Conservation (phyloP, 352 stramenopile species). For the Phytophthora boehmeriae region DNA sequence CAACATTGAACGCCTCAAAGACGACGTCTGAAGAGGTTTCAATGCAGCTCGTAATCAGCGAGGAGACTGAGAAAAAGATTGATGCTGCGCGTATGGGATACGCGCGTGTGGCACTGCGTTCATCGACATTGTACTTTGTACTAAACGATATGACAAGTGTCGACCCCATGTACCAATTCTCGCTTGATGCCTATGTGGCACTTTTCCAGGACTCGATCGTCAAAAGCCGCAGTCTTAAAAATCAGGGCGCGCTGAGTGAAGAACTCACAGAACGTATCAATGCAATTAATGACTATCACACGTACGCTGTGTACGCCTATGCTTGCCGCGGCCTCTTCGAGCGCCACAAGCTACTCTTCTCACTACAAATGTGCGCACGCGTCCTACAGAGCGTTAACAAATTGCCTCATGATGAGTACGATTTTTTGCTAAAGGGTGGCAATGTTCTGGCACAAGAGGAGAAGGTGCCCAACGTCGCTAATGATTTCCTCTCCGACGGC, state of each 20-base stretch:
- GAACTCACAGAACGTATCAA: constrained; percentile 89
- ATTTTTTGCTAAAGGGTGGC: constrained; percentile 94
- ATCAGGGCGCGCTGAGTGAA: constrained; percentile 78
- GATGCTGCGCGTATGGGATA: constrained; percentile 94
- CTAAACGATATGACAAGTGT: constrained; percentile 95
- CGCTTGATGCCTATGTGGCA: constrained; percentile 93
- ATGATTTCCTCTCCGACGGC: constrained; percentile 85
- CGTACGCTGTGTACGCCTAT: constrained; percentile 95
- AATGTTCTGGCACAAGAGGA: constrained; percentile 68
- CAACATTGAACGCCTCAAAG: constrained; percentile 95
- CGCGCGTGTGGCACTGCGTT: constrained; percentile 90
- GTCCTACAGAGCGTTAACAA: constrained; percentile 93
- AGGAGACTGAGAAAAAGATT: constrained; percentile 97
- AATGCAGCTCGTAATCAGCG: constrained; percentile 91
- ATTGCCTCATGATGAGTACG: constrained; percentile 92
- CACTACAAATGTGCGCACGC: constrained; percentile 93
- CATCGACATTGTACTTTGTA: constrained; percentile 96
- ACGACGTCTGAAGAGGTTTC: constrained; percentile 94
- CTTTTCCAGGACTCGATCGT: constrained; percentile 95
- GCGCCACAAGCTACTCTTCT: constrained; percentile 96
- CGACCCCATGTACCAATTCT: constrained; percentile 98
- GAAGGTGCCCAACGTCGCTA: constrained; percentile 81
- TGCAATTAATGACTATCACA: constrained; percentile 96
- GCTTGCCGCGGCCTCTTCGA: constrained; percentile 96
- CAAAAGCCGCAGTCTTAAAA: constrained; percentile 82